Conservation (phyloP, 192 early-diverging fungal species). For the Coemansia reversa region DNA sequence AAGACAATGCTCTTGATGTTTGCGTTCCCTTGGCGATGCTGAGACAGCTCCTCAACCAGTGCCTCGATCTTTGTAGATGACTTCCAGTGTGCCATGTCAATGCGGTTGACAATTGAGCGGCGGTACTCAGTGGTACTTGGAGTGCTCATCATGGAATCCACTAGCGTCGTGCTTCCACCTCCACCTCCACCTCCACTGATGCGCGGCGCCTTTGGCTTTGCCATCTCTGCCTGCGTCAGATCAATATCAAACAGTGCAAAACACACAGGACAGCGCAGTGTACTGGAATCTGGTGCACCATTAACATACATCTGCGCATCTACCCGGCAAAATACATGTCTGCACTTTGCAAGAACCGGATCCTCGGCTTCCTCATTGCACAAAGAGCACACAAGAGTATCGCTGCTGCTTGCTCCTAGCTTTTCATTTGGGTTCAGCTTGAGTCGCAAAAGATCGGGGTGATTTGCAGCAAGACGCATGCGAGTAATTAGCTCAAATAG, state of each 20-base stretch:
- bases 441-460: slow-evolving; percentile 72
- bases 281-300: slow-evolving; percentile 31
- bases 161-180: slow-evolving; percentile 17
- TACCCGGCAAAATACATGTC: slow-evolving; percentile 88
- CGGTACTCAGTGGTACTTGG: slow-evolving; percentile 56
- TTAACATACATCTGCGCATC: slow-evolving; percentile 63
- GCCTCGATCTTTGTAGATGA: slow-evolving; percentile 95
- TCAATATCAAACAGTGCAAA: slow-evolving; percentile 76
- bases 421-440: slow-evolving; percentile 54
- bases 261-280: slow-evolving; percentile 76
- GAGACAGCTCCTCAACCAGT: slow-evolving; percentile 82
- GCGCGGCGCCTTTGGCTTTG: background rate
- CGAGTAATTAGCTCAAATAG: slow-evolving; percentile 88
- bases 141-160: slow-evolving; percentile 53
- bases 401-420: slow-evolving; percentile 48
- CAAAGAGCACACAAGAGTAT: slow-evolving; percentile 79
- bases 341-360: slow-evolving; percentile 77
- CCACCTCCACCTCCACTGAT: background rate
- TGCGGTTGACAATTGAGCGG: slow-evolving; percentile 85
- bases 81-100: slow-evolving; percentile 84
- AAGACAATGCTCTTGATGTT: slow-evolving; percentile 82
- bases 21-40: slow-evolving; percentile 65
- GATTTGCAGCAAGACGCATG: slow-evolving; percentile 90
- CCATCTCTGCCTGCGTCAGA: slow-evolving; percentile 57
- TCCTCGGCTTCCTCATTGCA: slow-evolving; percentile 90